These are phyloP conservation scores for Dissophora globulifera DNA, from an alignment of 192 early-diverging fungal genomes.

Conservation along the genomic window DNA sequence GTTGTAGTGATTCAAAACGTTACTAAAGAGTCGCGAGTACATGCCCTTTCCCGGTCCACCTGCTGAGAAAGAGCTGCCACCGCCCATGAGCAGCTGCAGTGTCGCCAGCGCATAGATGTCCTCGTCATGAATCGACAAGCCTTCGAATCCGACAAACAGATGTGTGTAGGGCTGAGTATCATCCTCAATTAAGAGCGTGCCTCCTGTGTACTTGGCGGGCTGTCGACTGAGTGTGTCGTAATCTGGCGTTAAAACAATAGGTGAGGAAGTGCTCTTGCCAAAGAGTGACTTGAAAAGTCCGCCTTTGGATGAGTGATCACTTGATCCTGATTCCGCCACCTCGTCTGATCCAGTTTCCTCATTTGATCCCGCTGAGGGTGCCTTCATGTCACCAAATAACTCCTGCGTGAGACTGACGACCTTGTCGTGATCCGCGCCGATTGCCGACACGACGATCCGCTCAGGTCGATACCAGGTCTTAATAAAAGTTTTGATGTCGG, in stretches of 20 bases:
- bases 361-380: slow-evolving; percentile 7
- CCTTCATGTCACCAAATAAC: slow-evolving; percentile 80
- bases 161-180: slow-evolving; percentile 81
- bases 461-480: slow-evolving; percentile 89
- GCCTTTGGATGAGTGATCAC: slow-evolving; percentile 36
- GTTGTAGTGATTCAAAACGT: slow-evolving; percentile 91
- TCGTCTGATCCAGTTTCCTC: neutral
- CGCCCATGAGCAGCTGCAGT: slow-evolving; percentile 91
- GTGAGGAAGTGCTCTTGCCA: slow-evolving; percentile 5
- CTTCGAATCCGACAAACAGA: slow-evolving; percentile 91
- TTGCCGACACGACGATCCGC: slow-evolving; percentile 89
- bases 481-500: slow-evolving; percentile 76
- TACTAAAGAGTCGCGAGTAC: slow-evolving; percentile 96
- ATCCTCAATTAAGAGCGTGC: slow-evolving; percentile 76
- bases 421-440: slow-evolving; percentile 87
- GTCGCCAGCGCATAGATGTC: slow-evolving; percentile 95
- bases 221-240: slow-evolving; percentile 52
- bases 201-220: slow-evolving; percentile 84
- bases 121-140: slow-evolving; percentile 80
- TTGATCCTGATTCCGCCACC: slow-evolving; percentile 25
- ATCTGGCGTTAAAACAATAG: slow-evolving; percentile 13
- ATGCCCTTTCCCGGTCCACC: slow-evolving; percentile 99
- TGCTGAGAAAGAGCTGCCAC: slow-evolving; percentile 95
- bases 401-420: slow-evolving; percentile 75
- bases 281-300: slow-evolving; percentile 32